phyloP scores from a whole-genome alignment of 495 filamentous ascomycete species.

The Penicillium nucicola region DNA sequence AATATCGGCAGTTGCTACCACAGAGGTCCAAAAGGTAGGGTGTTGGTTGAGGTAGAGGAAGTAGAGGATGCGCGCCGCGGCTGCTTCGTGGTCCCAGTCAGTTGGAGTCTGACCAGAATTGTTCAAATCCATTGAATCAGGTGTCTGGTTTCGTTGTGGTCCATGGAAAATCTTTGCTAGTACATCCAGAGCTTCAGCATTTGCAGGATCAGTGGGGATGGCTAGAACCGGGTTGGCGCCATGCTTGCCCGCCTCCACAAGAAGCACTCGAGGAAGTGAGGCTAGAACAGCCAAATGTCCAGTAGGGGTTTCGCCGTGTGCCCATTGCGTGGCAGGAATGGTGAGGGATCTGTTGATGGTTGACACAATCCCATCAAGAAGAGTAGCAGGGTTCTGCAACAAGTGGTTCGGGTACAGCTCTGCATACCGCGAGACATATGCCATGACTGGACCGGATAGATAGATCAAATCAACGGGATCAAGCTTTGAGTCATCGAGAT shows the following conservation, averaged over 20 bases:
- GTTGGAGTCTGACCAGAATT: constrained; percentile 35
- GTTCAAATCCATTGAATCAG: constrained; percentile 31
- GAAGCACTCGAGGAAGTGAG: constrained; percentile 53
- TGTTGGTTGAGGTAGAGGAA: constrained; percentile 51
- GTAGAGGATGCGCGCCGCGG: constrained; percentile 56
- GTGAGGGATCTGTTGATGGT: constrained; percentile 43
- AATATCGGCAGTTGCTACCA: constrained; percentile 53
- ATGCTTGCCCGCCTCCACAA: constrained; percentile 48
- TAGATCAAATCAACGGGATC: constrained; percentile 52
- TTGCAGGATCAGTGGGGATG: constrained; percentile 49
- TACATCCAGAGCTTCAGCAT: constrained; percentile 51
- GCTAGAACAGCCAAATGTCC: constrained; percentile 55
- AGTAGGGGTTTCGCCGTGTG: constrained; percentile 46
- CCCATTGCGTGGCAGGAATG: constrained; percentile 48
- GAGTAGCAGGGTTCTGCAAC: constrained; percentile 34
- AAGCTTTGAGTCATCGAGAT: constrained; percentile 48
- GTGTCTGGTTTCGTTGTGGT: constrained; percentile 26
- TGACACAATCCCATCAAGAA: constrained; percentile 44
- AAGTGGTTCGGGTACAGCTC: constrained; percentile 54
- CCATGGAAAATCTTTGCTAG: constrained; percentile 56
- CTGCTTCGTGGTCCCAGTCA: constrained; percentile 42
- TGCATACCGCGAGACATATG: constrained; percentile 57
- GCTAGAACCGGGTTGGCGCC: constrained; percentile 43
- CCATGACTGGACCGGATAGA: constrained; percentile 51
- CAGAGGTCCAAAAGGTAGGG: constrained; percentile 47